Base-by-base conservation (phyloP, 2,329 filamentous ascomycete species). In the Stagonosporopsis chrysanthemi region DNA sequence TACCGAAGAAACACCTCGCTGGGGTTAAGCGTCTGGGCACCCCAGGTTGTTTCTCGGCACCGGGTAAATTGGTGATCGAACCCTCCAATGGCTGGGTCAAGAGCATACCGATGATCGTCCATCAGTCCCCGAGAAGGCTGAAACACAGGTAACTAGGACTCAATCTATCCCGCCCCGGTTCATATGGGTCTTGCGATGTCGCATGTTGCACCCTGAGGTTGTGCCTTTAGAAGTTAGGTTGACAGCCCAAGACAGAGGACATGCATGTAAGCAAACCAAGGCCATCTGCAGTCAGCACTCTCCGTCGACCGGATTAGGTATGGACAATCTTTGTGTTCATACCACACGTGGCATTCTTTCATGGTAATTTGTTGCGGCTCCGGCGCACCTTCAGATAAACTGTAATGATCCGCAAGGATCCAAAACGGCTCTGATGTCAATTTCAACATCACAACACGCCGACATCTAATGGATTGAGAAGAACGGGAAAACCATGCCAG, bases 1-100 rank as follows among this genome's bases (percentile, higher is more conserved):
- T 66, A 69, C 70, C 70, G 70, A 67, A 64, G 57, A 33, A 58
- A 43, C 56, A 52, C 23, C 66, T 64, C 52, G 56, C 58, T 51
- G 54, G 45, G 61, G 64, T 52, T 48, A 69, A 64, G 69, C 60
- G 67, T 63, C 64, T 69, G 46, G 66, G 66, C 66, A 52, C 38
- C 24, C 51, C 40, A 53, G 57, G 52, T 28, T 56, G 44, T 39
- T 36, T 38, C 60, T 68, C 66, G 64, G 67, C 64, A 53, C 66
- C 66, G 67, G 67, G 44, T 69, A 69, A 68, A 67, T 64, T 54
- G 55, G 12, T 28, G n/a, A 14, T 45, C 44, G 44, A 52, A 35
- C 62, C 56, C 57, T 60, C 67, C 67, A 69, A 67, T 69, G 26
- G 50, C 49, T 52, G 56, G 60, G 49, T 51, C 40, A 39, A 49